Base-by-base conservation (phyloP, 1,284 basidiomycete species). In the Boletus putidus region DNA sequence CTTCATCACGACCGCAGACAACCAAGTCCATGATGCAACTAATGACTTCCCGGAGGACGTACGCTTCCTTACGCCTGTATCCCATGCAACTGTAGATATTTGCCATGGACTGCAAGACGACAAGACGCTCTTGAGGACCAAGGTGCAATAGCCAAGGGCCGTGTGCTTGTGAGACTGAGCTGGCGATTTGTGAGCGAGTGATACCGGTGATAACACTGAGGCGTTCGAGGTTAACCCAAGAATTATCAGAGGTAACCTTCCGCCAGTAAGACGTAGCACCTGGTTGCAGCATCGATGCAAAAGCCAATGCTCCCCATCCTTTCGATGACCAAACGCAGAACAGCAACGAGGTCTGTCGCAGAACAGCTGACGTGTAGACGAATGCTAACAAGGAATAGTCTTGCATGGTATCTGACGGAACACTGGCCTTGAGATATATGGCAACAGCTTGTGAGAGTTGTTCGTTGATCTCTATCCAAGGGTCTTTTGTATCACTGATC, bases 131-230 rank as follows among this genome's bases (percentile, higher is more conserved):
- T 43, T 86, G 79, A 42, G 86, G 79, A 21, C 87, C 87, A 46
- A 96, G 81, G 64, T 93, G 90, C 14, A 91, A 74, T n/a, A 95
- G 75, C 87, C 91, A 94, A 6, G 94, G 90, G 0, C 91, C 92
- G 60, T 95, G 89, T 0, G 87, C 82, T 65, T 88, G 86, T 16
- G 86, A 78, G 23, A 91, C 76, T 23, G 83, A 76, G 7, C 75
- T 75, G 1, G 89, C 82, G 25, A 96, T 89, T 6, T 84, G 79
- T 0, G 84, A 78, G 25, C 91, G 83, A 20, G 85, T 78, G 46
- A 96, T 82, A 27, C 86, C 84, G 2, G 91, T 89, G 46, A 86
- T 78, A 10, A 77, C 72, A 45, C 83, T 86, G 33, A 93, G 79
- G 12, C 86, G 82, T 75, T 88, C 82, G 45, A 85, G 70, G 64